Evolutionary conservation across 371 early-diverging fungal genomes (phyloP).

Genomic region (Aphelidium insulamus): DNA sequence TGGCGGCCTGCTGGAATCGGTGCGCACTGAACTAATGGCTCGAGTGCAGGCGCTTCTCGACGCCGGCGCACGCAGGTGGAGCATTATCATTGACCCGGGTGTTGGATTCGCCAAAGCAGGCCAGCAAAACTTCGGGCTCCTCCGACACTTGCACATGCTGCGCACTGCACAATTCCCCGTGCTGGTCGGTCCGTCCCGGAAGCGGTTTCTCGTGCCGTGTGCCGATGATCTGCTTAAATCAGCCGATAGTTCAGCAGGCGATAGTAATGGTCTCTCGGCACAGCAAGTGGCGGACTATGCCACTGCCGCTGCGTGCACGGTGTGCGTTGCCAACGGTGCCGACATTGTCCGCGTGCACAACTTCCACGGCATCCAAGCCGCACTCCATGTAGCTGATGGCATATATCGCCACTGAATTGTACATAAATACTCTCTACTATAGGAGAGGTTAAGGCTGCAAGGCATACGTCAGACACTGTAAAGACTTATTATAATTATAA

Average conservation of each 20-base stretch:
- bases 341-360: slow-evolving; percentile 76
- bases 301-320: slow-evolving; percentile 82
- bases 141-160: slow-evolving; percentile 42
- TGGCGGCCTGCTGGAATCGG: slow-evolving; percentile 42
- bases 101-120: slow-evolving; percentile 86
- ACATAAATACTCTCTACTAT: too few relatives aligned
- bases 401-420: too few relatives aligned
- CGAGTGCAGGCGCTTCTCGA: slow-evolving; percentile 39
- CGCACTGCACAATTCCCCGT: slow-evolving; percentile 35
- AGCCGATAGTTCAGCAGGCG: too few relatives aligned
- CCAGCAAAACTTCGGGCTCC: slow-evolving; percentile 60
- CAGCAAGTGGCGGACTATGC: slow-evolving; percentile 65
- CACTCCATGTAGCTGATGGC: too few relatives aligned
- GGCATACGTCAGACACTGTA: too few relatives aligned
- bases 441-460: too few relatives aligned
- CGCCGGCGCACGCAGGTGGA: slow-evolving; percentile 78
- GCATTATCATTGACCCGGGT: slow-evolving; percentile 88
- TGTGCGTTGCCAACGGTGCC: slow-evolving; percentile 66
- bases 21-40: slow-evolving; percentile 37
- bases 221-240: slow-evolving; percentile 1
- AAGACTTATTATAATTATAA: too few relatives aligned
- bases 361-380: too few relatives aligned
- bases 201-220: slow-evolving; percentile 64
- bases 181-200: slow-evolving; percentile 64
- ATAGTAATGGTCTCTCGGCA: slow-evolving; percentile 37